These are phyloP conservation scores for Medicago arabica DNA, from an alignment of 306 rosid genomes.

Conservation along the genomic window DNA sequence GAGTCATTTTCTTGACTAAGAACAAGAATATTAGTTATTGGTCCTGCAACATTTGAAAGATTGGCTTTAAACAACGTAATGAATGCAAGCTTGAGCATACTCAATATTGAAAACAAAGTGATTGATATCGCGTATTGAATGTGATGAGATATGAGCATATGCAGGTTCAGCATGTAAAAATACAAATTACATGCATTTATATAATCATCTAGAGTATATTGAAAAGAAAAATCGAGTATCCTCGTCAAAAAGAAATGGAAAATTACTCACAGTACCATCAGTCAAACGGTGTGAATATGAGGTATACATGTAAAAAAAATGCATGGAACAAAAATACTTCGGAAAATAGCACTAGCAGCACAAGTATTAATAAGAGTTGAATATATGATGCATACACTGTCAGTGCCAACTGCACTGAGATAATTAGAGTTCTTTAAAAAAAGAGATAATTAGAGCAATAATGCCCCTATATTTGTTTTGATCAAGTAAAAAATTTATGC, in stretches of 20 bases:
- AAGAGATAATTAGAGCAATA: background rate
- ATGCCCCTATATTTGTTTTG: no score
- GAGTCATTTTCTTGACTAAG: conserved; percentile 47
- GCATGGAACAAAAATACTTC: no score
- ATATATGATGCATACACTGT: background rate
- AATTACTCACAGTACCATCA: background rate
- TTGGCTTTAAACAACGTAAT: background rate
- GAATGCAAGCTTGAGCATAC: conserved; percentile 23
- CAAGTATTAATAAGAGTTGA: background rate
- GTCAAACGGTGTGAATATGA: conserved; percentile 5
- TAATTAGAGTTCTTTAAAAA: no score
- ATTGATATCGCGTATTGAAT: background rate
- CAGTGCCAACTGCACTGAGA: background rate
- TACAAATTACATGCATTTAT: background rate
- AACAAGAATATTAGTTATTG: conserved; percentile 55
- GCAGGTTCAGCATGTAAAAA: background rate
- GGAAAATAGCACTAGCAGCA: background rate
- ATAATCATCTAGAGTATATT: background rate
- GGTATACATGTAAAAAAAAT: no score
- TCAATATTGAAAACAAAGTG: conserved; percentile 18
- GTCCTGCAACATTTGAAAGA: conserved; percentile 43
- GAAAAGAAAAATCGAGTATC: background rate
- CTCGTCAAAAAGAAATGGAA: background rate
- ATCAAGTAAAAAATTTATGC: no score
- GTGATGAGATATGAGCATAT: background rate